These are phyloP conservation scores for Chytriomyces confervae DNA, from an alignment of 192 early-diverging fungal genomes.

Conservation along the genomic window DNA sequence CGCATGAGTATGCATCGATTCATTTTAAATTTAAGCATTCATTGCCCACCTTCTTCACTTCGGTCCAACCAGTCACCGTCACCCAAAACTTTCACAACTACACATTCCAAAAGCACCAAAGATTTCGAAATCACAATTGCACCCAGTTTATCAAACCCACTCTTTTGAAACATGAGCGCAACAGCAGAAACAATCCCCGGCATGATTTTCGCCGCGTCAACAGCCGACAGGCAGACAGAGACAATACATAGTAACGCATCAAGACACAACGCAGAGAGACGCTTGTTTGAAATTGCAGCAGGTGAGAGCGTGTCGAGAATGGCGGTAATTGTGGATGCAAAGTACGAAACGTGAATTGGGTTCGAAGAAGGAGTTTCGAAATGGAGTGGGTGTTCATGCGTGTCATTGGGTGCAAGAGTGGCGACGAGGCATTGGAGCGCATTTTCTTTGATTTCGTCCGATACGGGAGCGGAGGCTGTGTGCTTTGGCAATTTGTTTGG, in stretches of 20 bases:
- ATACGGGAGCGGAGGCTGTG: background rate
- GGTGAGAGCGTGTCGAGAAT: constrained; percentile 2
- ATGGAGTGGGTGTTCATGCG: background rate
- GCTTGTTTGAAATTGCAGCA: background rate
- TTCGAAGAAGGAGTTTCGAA: background rate
- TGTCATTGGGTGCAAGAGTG: background rate
- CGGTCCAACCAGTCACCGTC: background rate
- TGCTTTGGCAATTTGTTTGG: background rate
- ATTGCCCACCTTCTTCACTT: too few relatives aligned
- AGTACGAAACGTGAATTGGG: background rate
- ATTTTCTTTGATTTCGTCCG: background rate
- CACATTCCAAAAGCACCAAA: background rate
- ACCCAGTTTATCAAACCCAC: background rate
- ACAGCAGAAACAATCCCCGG: constrained; percentile 16
- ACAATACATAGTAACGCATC: background rate
- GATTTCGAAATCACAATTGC: background rate
- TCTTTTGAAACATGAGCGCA: constrained; percentile 13
- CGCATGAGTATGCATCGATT: background rate
- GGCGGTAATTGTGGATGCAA: constrained; percentile 1
- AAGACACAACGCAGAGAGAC: background rate
- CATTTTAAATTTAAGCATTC: too few relatives aligned
- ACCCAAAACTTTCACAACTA: background rate
- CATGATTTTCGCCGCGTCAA: constrained; percentile 5
- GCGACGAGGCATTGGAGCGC: background rate
- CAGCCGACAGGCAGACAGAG: background rate